Evolutionary conservation across 768 basidiomycete genomes (phyloP), one percentile per base, ranked within the genome.

Genomic region (Suillus subalutaceus): DNA sequence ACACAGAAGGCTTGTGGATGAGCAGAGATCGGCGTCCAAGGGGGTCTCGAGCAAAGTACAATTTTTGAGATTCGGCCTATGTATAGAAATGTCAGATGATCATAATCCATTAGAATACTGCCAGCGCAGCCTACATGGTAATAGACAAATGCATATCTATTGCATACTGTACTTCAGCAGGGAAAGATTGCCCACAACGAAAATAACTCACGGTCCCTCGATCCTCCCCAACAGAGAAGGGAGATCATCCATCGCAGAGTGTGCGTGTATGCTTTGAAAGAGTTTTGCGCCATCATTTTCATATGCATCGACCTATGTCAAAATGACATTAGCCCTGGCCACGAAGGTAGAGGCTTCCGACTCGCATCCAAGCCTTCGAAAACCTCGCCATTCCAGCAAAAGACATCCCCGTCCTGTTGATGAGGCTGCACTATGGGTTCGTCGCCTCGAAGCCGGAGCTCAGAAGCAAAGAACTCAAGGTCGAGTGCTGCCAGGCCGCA

Each of bases 341-440:
- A 43, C 43, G 48, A 35, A 8, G 56, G 10, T 30, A 59, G n/a
- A 43, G 15, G 15, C 1, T 7, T 46, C 67, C 40, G 10, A 73
- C 83, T 65, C 63, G 92, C 93, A 75, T 90, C 80, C n/a, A 93
- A 71, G 7, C 94, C 94, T 68, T 92, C 89, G 69, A 96, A 96
- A 35, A 95, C 92, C 81, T 96, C 92, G 67, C 94, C 94, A 72
- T 94, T 94, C 91, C 91, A 96, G 72, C 92, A 94, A 35, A 96
- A 76, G 4, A 92, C 72, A 72, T 89, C 83, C 8, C 84, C 87
- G 16, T 79, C 80, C 41, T 76, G 68, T 16, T 77, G 71, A 73
- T 94, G 92, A 35, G 94, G 94, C 73, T 96, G 94, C 3, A 82
- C 75, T 18, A 93, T 75, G 0, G 81, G 80, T 12, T 64, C 50